These are phyloP conservation scores for Echria macrotheca DNA, from an alignment of 495 filamentous ascomycete genomes.

Conservation along the genomic window DNA sequence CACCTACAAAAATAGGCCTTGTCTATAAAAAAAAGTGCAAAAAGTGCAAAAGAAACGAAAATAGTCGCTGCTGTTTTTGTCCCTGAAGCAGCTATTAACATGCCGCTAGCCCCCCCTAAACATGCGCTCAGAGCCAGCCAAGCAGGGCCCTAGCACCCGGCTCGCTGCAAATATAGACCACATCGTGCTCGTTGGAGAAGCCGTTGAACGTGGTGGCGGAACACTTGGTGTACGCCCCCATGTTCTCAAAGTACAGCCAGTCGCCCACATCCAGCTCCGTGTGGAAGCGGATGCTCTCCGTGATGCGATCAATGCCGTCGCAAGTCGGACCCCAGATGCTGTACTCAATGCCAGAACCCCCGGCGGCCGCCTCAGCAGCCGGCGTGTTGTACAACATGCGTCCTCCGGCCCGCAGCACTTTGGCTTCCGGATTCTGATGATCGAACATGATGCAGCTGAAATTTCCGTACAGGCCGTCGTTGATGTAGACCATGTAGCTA, in stretches of 20 bases:
- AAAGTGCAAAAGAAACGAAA: not conserved
- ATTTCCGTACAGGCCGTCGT: slow-evolving; percentile 96
- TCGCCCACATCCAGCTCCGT: slow-evolving; percentile 81
- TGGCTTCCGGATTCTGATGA: slow-evolving; percentile 85
- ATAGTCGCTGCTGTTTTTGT: not conserved
- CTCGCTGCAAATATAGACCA: slow-evolving; percentile 93
- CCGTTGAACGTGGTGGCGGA: slow-evolving; percentile 98
- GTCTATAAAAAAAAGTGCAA: too few relatives aligned
- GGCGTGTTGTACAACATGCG: slow-evolving; percentile 45
- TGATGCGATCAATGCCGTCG: slow-evolving; percentile 93
- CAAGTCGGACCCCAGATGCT: slow-evolving; percentile 98
- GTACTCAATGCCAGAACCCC: slow-evolving; percentile 53
- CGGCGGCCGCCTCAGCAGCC: slow-evolving; percentile 30
- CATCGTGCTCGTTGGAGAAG: slow-evolving; percentile 87
- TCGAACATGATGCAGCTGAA: slow-evolving; percentile 99
- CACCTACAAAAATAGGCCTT: not conserved
- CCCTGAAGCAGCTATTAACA: too few relatives aligned
- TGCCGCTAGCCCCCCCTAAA: not conserved
- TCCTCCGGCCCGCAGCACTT: slow-evolving; percentile 61
- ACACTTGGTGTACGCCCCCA: slow-evolving; percentile 98
- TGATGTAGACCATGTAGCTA: slow-evolving; percentile 93
- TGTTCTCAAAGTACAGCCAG: slow-evolving; percentile 97
- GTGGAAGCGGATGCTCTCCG: slow-evolving; percentile 65
- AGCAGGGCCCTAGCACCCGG: slow-evolving; percentile 75
- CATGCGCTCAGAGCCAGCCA: slow-evolving; percentile 22